These are phyloP conservation scores for Phytophthora quininea DNA, from an alignment of 352 stramenopile species.

Conservation along the genomic window DNA sequence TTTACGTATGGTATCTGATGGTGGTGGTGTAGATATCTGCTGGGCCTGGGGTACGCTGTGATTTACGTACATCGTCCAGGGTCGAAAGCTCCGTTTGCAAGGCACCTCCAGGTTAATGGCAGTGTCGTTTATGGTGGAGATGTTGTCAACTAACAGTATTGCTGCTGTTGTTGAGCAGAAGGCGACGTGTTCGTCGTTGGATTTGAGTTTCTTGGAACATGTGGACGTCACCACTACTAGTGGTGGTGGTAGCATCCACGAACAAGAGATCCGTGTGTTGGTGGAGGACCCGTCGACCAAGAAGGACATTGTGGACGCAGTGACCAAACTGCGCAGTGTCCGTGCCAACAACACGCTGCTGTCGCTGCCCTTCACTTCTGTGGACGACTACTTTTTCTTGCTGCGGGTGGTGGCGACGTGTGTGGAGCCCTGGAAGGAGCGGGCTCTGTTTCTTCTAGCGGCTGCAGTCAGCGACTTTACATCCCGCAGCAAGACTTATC, in stretches of 20 bases:
- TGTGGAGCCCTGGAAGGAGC: slow-evolving; percentile 65
- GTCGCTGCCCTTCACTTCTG: slow-evolving; percentile 92
- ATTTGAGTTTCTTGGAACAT: slow-evolving; percentile 77
- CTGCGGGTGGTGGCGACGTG: slow-evolving; percentile 83
- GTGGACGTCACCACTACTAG: slow-evolving; percentile 30
- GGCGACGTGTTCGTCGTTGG: slow-evolving; percentile 56
- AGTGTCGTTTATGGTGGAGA: not conserved
- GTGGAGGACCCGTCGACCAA: slow-evolving; percentile 46
- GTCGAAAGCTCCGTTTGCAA: slow-evolving; percentile 85
- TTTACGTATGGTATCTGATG: slow-evolving; percentile 1
- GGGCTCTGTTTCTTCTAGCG: slow-evolving; percentile 93
- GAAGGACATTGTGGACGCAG: slow-evolving; percentile 51
- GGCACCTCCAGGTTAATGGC: slow-evolving; percentile 55
- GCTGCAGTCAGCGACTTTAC: slow-evolving; percentile 99
- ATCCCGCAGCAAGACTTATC: slow-evolving; percentile 89
- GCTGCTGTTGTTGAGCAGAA: slow-evolving; percentile 20
- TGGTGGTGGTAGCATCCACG: slow-evolving; percentile 4
- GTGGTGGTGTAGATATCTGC: slow-evolving; percentile 73
- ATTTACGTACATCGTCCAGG: slow-evolving; percentile 95
- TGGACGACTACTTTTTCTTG: slow-evolving; percentile 97
- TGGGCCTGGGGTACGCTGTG: slow-evolving; percentile 95
- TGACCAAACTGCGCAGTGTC: slow-evolving; percentile 54
- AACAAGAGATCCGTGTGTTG: slow-evolving; percentile 44
- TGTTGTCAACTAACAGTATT: not conserved
- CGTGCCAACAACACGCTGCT: slow-evolving; percentile 66